These are phyloP conservation scores for Pisolithus tinctorius DNA, from an alignment of 768 basidiomycete genomes.

Conservation along the genomic window DNA sequence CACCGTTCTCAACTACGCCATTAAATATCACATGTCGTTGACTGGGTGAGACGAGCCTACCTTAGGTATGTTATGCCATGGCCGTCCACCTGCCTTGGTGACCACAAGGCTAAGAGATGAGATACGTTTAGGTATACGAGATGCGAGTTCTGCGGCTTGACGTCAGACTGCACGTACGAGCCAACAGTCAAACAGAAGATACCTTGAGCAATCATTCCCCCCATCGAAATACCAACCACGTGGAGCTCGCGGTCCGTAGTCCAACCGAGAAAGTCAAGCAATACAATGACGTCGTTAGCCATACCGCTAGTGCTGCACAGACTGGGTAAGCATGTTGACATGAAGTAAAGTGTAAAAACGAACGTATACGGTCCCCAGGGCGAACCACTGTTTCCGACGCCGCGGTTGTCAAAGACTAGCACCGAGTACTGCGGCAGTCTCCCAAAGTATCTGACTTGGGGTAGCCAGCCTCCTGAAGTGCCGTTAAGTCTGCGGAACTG, in stretches of 20 bases:
- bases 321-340: neutral
- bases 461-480: constrained; percentile 55
- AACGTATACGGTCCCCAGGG: constrained; percentile 77
- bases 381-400: constrained; percentile 67
- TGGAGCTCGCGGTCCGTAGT: constrained; percentile 54
- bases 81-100: constrained; percentile 58
- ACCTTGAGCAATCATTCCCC: constrained; percentile 85
- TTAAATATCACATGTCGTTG: neutral
- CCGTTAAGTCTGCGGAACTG: constrained; percentile 47
- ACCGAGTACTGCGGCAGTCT: constrained; percentile 46
- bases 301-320: constrained; percentile 57
- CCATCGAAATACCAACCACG: constrained; percentile 68
- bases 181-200: neutral
- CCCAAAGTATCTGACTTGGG: constrained; percentile 61
- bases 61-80: constrained; percentile 57
- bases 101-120: constrained; percentile 59
- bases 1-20: constrained; percentile 34
- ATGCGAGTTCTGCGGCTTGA: constrained; percentile 51
- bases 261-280: constrained; percentile 72
- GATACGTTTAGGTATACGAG: constrained; percentile 59
- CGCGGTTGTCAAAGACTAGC: constrained; percentile 80
- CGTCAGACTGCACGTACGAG: neutral
- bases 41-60: constrained; percentile 31
- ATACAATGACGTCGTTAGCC: constrained; percentile 65
- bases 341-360: constrained; percentile 14